Evolutionary conservation across 495 filamentous ascomycete species (phyloP).

Genomic region (Aspergillus nanangensis): DNA sequence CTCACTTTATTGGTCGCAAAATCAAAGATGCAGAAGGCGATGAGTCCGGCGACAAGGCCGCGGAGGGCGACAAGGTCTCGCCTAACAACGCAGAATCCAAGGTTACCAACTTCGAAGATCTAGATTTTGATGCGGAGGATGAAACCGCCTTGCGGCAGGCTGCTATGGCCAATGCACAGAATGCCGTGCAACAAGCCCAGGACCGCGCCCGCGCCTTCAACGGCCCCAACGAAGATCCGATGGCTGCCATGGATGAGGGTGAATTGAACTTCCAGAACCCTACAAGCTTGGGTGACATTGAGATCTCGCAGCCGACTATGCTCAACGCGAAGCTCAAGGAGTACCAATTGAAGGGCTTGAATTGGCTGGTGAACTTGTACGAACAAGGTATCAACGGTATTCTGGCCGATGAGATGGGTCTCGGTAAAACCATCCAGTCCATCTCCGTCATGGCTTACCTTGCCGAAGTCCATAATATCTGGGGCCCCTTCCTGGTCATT

Average conservation of each 20-base stretch:
- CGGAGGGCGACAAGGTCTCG: slow-evolving; percentile 52
- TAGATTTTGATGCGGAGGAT: slow-evolving; percentile 95
- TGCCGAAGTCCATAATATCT: slow-evolving; percentile 94
- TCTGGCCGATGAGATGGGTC: slow-evolving; percentile 97
- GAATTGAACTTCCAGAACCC: slow-evolving; percentile 99
- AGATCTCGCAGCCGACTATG: slow-evolving; percentile 92
- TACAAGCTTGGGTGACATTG: slow-evolving; percentile 85
- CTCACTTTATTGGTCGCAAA: slow-evolving; percentile 99
- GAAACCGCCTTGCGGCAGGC: slow-evolving; percentile 76
- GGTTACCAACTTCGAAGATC: slow-evolving; percentile 87
- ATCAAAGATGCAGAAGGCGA: slow-evolving; percentile 95
- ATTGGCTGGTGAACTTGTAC: slow-evolving; percentile 98
- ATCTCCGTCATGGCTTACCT: slow-evolving; percentile 99
- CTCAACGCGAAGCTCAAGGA: slow-evolving; percentile 93
- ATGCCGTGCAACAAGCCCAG: slow-evolving; percentile 91
- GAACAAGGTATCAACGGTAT: slow-evolving; percentile 99
- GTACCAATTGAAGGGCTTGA: slow-evolving; percentile 97
- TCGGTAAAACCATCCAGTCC: slow-evolving; percentile 97
- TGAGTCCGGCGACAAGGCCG: slow-evolving; percentile 71
- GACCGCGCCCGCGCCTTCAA: slow-evolving; percentile 91
- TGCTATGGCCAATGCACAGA: slow-evolving; percentile 93
- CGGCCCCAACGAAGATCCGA: slow-evolving; percentile 48
- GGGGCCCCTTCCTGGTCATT: slow-evolving; percentile 97
- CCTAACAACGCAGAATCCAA: slow-evolving; percentile 57
- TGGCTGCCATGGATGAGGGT: slow-evolving; percentile 61